These are phyloP conservation scores for Linum usitatissimum DNA, from an alignment of 345 rosid genomes.

Conservation along the genomic window DNA sequence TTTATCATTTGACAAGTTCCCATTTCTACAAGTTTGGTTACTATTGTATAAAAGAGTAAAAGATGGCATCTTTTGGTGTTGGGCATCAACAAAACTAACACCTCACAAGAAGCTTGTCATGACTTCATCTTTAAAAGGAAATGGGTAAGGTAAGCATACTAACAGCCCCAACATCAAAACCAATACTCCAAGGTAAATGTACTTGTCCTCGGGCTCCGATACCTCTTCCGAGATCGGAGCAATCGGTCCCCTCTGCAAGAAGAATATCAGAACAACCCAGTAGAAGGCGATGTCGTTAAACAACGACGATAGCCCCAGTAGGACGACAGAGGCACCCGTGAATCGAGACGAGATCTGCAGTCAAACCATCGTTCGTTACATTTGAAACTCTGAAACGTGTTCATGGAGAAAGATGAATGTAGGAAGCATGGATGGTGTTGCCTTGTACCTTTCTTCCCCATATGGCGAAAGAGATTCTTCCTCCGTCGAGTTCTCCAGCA, in stretches of 20 bases:
- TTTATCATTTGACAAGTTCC: neutral
- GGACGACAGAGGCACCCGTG: conserved; percentile 47
- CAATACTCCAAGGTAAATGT: conserved; percentile 49
- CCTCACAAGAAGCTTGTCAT: conserved; percentile 29
- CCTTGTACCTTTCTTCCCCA: conserved; percentile 88
- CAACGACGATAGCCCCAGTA: conserved; percentile 69
- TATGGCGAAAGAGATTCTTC: conserved; percentile 66
- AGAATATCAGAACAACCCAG: conserved; percentile 80
- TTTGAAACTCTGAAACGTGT: neutral
- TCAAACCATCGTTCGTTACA: neutral
- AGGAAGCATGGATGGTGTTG: neutral
- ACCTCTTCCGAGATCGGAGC: conserved; percentile 78
- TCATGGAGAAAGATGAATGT: no score
- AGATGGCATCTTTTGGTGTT: no score
- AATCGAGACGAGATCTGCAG: conserved; percentile 64
- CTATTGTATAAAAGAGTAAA: no score
- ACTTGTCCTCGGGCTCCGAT: conserved; percentile 50
- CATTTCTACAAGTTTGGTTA: no score
- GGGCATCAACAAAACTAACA: no score
- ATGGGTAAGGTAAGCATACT: conserved; percentile 76
- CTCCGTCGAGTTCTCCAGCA: conserved; percentile 92
- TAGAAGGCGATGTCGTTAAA: conserved; percentile 80
- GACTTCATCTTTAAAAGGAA: conserved; percentile 51
- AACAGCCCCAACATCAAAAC: conserved; percentile 64
- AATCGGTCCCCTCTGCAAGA: conserved; percentile 79